Percentiles rank a stretch among this genome's conserved stretches.
Evolutionary conservation across 345 rosid species (phyloP).

Genomic region (Populus alba): DNA sequence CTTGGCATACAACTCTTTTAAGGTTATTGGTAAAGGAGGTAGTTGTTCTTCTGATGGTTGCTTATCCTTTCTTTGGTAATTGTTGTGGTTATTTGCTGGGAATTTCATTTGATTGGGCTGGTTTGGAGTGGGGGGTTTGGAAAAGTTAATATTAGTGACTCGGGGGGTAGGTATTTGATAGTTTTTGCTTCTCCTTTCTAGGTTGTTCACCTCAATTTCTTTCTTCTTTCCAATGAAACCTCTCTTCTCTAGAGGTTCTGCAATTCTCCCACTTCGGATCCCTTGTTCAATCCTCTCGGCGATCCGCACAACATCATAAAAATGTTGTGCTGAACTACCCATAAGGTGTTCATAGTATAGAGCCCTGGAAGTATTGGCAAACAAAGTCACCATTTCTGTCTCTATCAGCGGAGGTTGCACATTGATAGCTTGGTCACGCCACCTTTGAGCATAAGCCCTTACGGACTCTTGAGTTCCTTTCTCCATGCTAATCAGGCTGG

Average conservation of each 20-base stretch:
- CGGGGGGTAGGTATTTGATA: neutral
- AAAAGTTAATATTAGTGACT: neutral
- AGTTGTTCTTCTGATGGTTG: accelerated
- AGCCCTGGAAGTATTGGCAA: neutral
- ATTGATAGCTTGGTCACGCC: no score
- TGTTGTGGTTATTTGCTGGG: accelerated
- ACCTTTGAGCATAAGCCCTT: no score
- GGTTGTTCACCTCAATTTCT: neutral
- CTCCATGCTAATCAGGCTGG: accelerated
- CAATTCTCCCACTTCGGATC: accelerated
- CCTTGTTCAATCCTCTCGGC: neutral
- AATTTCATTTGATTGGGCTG: no score
- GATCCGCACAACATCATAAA: no score
- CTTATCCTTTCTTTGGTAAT: accelerated
- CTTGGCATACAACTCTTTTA: accelerated
- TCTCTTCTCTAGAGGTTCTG: no score
- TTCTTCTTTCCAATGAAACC: no score
- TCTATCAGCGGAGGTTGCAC: no score
- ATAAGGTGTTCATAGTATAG: neutral
- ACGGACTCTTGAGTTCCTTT: no score
- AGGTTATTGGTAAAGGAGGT: neutral
- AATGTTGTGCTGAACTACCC: neutral
- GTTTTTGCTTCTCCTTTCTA: accelerated
- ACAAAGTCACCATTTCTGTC: accelerated
- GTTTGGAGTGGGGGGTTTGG: accelerated